These are phyloP conservation scores for Diaporthe sp. DNA, from an alignment of 2,329 filamentous ascomycete genomes.

Conservation along the genomic window DNA sequence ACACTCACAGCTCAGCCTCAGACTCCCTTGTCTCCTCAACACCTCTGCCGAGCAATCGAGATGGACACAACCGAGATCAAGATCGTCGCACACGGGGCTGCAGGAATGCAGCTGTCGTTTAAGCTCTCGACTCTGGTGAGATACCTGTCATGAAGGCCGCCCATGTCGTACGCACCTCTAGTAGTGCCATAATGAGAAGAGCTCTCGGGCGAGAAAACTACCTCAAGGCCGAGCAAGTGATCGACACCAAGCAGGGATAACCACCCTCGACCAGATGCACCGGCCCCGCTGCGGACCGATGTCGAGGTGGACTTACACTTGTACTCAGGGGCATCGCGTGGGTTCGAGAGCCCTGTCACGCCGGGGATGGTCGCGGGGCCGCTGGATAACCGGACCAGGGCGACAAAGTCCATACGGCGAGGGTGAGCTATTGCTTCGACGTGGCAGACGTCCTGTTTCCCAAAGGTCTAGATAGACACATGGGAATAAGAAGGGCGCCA, in stretches of 20 bases:
- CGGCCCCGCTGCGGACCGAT: too few relatives aligned
- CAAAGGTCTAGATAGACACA: neutral
- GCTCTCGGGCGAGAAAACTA: neutral
- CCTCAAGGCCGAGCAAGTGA: neutral
- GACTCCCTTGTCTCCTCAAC: neutral
- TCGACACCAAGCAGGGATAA: constrained; percentile 17
- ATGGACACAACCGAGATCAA: neutral
- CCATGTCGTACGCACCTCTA: neutral
- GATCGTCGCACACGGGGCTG: neutral
- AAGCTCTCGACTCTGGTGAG: neutral
- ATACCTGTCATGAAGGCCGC: constrained; percentile 13
- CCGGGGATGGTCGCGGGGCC: too few relatives aligned
- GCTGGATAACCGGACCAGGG: too few relatives aligned
- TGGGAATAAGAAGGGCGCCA: neutral
- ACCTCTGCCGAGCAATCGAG: neutral
- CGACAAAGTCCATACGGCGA: too few relatives aligned
- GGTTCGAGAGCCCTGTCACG: too few relatives aligned
- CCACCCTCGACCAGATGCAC: constrained; percentile 14
- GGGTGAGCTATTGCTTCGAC: too few relatives aligned
- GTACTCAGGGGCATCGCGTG: too few relatives aligned
- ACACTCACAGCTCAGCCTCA: neutral
- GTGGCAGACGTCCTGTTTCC: neutral
- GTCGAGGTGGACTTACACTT: neutral
- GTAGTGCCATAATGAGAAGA: neutral
- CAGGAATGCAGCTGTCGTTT: neutral